phyloP scores from a whole-genome alignment of 2,329 filamentous ascomycete genomes.

The Pseudophaeomoniella oleicola region DNA sequence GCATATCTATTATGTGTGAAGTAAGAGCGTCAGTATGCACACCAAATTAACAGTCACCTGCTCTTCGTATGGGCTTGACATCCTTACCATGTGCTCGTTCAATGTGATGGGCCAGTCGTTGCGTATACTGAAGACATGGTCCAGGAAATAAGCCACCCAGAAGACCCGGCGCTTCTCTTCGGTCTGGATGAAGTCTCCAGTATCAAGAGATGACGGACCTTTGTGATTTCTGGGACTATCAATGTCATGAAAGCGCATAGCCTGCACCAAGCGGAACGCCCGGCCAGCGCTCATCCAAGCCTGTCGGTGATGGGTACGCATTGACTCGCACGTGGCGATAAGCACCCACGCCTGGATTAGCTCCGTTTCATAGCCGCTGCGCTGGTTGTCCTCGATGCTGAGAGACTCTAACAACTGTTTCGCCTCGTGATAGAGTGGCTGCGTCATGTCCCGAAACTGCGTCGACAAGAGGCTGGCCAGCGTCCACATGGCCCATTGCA shows the following conservation, averaged over 20 bases:
- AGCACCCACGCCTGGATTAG: conserved; percentile 23
- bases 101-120: conserved; percentile 17
- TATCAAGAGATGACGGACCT: conserved; percentile 1
- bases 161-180: conserved; percentile 23
- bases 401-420: conserved; percentile 12
- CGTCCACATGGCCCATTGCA: conserved; percentile 24
- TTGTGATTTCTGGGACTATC: conserved; percentile 11
- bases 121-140: conserved; percentile 20
- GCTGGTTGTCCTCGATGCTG: conserved; percentile 6
- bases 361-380: conserved; percentile 12
- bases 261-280: conserved; percentile 22
- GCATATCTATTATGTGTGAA: conserved; percentile 12
- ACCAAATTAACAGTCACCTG: neutral
- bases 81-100: conserved; percentile 14
- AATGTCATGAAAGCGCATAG: conserved; percentile 21
- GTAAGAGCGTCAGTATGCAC: neutral
- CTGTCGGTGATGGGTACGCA: conserved; percentile 11
- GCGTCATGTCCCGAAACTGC: conserved; percentile 15
- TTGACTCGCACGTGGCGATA: conserved; percentile 15
- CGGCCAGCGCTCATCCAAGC: conserved; percentile 13
- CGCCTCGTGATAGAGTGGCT: conserved; percentile 14
- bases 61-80: neutral
- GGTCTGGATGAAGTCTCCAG: conserved; percentile 13
- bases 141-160: conserved; percentile 25
- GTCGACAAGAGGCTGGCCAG: conserved; percentile 18